Conservation (phyloP, 1,284 basidiomycete genomes). For the Termitomyces sp. region DNA sequence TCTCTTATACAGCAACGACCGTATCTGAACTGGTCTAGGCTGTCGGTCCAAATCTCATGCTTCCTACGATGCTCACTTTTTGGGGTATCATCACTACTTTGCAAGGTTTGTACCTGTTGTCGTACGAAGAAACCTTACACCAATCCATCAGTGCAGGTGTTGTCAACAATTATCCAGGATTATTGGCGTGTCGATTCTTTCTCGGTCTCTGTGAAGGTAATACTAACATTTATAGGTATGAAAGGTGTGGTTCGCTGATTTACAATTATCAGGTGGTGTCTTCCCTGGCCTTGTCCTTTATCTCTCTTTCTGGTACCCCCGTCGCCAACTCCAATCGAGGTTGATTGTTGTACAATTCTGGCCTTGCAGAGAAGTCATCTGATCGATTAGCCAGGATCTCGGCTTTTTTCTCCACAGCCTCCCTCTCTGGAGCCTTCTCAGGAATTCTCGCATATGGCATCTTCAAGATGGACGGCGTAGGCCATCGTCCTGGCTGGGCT, state of each 20-base stretch:
- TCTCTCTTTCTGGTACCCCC: conserved; percentile 14
- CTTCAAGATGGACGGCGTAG: conserved; percentile 45
- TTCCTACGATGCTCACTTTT: conserved; percentile 50
- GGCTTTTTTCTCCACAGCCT: too few species aligned
- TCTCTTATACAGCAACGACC: background rate
- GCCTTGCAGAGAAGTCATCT: too few species aligned
- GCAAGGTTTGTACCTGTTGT: conserved; percentile 37
- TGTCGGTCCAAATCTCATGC: conserved; percentile 51
- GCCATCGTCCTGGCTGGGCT: conserved; percentile 38
- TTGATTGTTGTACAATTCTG: too few species aligned
- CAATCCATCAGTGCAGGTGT: conserved; percentile 34
- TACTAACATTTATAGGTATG: too few species aligned
- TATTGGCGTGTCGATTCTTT: conserved; percentile 61
- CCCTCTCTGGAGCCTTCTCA: background rate
- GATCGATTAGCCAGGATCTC: too few species aligned
- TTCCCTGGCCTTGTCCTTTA: conserved; percentile 54
- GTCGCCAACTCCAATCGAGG: conserved; percentile 5
- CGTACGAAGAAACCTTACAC: background rate
- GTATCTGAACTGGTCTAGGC: background rate
- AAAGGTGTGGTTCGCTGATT: background rate
- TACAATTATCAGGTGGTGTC: conserved; percentile 40
- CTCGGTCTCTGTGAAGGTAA: conserved; percentile 59
- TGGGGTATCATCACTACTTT: conserved; percentile 56
- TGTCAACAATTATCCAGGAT: conserved; percentile 45
- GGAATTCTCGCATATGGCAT: conserved; percentile 32